Conservation (phyloP, 352 stramenopile species). For the Stramenopiles sp. region DNA sequence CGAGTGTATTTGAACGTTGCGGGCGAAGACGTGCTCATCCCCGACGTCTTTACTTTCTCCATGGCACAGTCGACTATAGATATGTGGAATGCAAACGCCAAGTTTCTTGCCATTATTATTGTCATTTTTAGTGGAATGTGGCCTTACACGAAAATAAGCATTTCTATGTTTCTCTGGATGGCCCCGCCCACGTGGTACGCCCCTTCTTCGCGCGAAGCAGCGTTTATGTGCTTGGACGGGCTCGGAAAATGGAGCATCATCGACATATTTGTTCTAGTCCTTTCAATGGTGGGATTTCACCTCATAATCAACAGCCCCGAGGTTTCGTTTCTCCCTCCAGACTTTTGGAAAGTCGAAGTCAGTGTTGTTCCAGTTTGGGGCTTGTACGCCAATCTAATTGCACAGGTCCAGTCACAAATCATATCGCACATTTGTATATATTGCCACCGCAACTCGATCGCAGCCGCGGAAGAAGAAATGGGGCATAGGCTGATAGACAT, state of each 20-base stretch:
- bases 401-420: conserved; percentile 19
- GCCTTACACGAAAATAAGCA: conserved; percentile 24
- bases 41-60: conserved; percentile 22
- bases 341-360: conserved; percentile 18
- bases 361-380: conserved; percentile 22
- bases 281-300: conserved; percentile 23
- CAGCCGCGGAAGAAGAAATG: background rate
- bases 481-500: background rate
- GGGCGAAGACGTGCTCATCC: conserved; percentile 1
- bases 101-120: conserved; percentile 23
- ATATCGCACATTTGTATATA: conserved; percentile 21
- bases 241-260: conserved; percentile 27
- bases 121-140: conserved; percentile 22
- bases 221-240: conserved; percentile 19
- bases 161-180: conserved; percentile 22
- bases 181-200: conserved; percentile 18
- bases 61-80: conserved; percentile 22
- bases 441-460: conserved; percentile 13
- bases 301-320: conserved; percentile 20
- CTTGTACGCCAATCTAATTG: conserved; percentile 25
- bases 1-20: conserved; percentile 11
- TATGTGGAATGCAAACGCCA: conserved; percentile 25
- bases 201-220: background rate
- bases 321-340: conserved; percentile 2
- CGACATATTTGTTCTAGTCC: conserved; percentile 24